These are phyloP conservation scores for Fusarium continuum DNA, from an alignment of 2,329 filamentous ascomycete species.

Conservation along the genomic window DNA sequence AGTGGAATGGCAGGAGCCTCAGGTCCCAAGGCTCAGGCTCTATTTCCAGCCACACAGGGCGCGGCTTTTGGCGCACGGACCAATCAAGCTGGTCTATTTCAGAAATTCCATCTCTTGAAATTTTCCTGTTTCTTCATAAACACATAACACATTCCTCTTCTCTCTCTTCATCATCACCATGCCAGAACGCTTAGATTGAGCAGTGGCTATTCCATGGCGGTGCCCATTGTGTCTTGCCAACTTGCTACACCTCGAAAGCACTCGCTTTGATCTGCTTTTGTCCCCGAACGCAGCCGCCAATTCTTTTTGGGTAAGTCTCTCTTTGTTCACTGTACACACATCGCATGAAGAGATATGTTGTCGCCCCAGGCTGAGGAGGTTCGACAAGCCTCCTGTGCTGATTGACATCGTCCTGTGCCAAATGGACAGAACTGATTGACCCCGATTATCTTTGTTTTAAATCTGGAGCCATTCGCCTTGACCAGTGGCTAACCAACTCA, in stretches of 20 bases:
- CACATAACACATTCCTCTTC: constrained; percentile 29
- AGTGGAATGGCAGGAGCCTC: constrained; percentile 21
- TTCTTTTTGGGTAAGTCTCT: constrained; percentile 32
- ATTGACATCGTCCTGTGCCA: constrained; percentile 65
- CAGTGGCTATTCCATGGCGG: neutral
- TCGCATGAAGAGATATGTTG: constrained; percentile 58
- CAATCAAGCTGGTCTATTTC: constrained; percentile 32
- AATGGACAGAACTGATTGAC: constrained; percentile 62
- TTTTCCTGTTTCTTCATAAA: constrained; percentile 40
- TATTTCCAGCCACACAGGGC: constrained; percentile 21
- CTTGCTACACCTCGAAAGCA: constrained; percentile 13
- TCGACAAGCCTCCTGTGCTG: constrained; percentile 58
- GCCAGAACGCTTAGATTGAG: neutral
- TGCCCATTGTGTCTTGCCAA: neutral
- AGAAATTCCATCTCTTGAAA: constrained; percentile 38
- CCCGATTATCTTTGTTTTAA: constrained; percentile 19
- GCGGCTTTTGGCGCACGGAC: constrained; percentile 36
- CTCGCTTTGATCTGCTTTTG: constrained; percentile 4
- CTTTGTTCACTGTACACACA: neutral
- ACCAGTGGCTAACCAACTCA: constrained; percentile 33
- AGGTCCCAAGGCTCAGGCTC: constrained; percentile 11
- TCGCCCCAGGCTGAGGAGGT: constrained; percentile 62
- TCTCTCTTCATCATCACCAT: neutral
- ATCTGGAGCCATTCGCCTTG: neutral
- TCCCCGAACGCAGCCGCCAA: constrained; percentile 1